These are phyloP conservation scores for Goffeauzyma gilvescens DNA, from an alignment of 768 basidiomycete species.

Conservation along the genomic window DNA sequence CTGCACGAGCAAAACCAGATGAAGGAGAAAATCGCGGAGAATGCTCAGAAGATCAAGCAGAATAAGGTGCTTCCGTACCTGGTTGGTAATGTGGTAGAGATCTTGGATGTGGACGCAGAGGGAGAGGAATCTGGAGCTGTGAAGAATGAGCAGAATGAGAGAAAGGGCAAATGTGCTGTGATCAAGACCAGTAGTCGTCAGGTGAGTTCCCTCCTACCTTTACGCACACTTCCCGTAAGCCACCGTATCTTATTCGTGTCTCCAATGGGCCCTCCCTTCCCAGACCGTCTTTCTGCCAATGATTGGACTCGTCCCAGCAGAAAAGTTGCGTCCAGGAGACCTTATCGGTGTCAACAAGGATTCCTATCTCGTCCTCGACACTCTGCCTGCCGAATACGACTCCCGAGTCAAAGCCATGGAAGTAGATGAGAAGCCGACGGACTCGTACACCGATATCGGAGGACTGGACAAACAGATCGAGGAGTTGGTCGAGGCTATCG, in stretches of 20 bases:
- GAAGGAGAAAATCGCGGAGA: slow-evolving; percentile 97
- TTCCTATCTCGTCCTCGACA: slow-evolving; percentile 90
- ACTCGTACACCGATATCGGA: slow-evolving; percentile 82
- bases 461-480: slow-evolving; percentile 99
- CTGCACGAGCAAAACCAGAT: slow-evolving; percentile 88
- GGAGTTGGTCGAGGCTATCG: slow-evolving; percentile 92
- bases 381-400: slow-evolving; percentile 84
- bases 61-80: slow-evolving; percentile 97
- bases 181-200: slow-evolving; percentile 98
- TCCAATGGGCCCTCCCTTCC: no score
- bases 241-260: not conserved
- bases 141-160: slow-evolving; percentile 84
- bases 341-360: slow-evolving; percentile 99
- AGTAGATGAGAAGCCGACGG: slow-evolving; percentile 92
- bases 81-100: slow-evolving; percentile 94
- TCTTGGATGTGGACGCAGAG: slow-evolving; percentile 83
- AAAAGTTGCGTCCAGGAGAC: slow-evolving; percentile 73
- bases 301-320: slow-evolving; percentile 87
- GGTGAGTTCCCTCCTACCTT: slow-evolving; percentile 21
- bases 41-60: slow-evolving; percentile 95
- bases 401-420: slow-evolving; percentile 99
- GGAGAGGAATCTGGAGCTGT: slow-evolving; percentile 87
- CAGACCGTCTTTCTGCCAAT: slow-evolving; percentile 89
- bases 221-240: not conserved
- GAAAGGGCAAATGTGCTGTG: slow-evolving; percentile 92